A percentile compares a stretch with the other conserved stretches of the same genome.
These are phyloP conservation scores for Amesomyces nigricolor DNA, from an alignment of 2,329 filamentous ascomycete species.

Conservation along the genomic window DNA sequence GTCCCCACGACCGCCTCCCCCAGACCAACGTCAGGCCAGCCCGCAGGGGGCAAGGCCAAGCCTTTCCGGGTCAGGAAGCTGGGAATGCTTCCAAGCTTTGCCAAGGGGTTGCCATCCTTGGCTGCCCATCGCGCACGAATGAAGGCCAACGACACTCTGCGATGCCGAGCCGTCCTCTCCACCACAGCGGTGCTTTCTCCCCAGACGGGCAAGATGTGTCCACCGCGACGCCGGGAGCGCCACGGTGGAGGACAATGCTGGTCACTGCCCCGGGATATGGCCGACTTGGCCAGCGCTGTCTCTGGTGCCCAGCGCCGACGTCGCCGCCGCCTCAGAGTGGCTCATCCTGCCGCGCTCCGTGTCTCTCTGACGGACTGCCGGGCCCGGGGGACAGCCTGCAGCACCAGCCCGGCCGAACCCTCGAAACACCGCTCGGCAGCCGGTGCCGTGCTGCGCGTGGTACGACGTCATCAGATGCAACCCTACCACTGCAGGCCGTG, in stretches of 20 bases:
- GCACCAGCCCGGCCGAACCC: no score
- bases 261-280: conserved; percentile 21
- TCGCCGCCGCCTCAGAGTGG: neutral
- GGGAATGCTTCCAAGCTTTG: conserved; percentile 11
- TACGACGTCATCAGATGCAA: neutral
- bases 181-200: conserved; percentile 13
- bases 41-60: conserved; percentile 10
- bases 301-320: neutral
- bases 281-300: conserved; percentile 19
- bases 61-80: conserved; percentile 23
- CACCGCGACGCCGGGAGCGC: conserved; percentile 3
- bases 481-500: neutral
- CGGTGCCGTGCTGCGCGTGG: neutral
- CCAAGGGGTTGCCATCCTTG: conserved; percentile 10
- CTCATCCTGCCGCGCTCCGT: no score
- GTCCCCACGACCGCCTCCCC: neutral
- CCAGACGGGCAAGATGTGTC: conserved; percentile 12
- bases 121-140: conserved; percentile 14
- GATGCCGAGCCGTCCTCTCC: neutral
- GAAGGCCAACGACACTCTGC: neutral
- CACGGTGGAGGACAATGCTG: conserved; percentile 11
- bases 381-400: no score
- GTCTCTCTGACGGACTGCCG: no score
- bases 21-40: conserved; percentile 10
- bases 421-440: neutral